Base-by-base conservation (phyloP, 768 basidiomycete species). In the Tylopilus sp. region DNA sequence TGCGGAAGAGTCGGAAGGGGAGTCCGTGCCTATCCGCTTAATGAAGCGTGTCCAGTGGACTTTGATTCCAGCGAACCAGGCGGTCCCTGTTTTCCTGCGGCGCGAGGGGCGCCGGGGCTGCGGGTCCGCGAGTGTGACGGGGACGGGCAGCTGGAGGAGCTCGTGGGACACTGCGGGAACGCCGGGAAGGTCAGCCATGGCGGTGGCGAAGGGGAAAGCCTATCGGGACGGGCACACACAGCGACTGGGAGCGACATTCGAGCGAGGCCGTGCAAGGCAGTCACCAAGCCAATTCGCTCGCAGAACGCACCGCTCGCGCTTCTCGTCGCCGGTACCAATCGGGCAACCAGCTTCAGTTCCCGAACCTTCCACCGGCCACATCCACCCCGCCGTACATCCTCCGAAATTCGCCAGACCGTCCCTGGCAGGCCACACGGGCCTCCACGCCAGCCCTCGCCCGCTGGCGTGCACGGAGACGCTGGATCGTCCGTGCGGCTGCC, bases 1-100 rank as follows among this genome's bases (percentile, higher is more conserved):
- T 10, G 76, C 61, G 5, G 82, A 83, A 33, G 79, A 81, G 37
- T 74, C 78, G 6, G 82, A 83, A 12, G 81, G 83, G 1, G 78
- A 72, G n/a, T 78, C 81, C 1, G 79, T 74, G 25, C 82, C 80
- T 29, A 86, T 71, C 30, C 78, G 79, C 56, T 74, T 76, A 65
- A 76, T 74, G 66, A 87, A 74, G 33, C 67, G 73, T 2, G 72
- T 74, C 83, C 79, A 85, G 28, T 76, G 72, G 8, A 72, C 69
- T 37, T 64, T 67, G 54, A 80, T 58, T 21, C 63, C 60, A 40
- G 59, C 67, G 52, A 80, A 70, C 31, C 75, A 72, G 45, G 74
- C 69, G 29, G 69, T 72, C 62, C 71, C 77, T 62, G 63, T 63
- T 33, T 57, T 69, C 45, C 69, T 71, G 50, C 62, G 66, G 31